Evolutionary conservation across 345 rosid species (phyloP).

Genomic region (Sisymbrium irio): DNA sequence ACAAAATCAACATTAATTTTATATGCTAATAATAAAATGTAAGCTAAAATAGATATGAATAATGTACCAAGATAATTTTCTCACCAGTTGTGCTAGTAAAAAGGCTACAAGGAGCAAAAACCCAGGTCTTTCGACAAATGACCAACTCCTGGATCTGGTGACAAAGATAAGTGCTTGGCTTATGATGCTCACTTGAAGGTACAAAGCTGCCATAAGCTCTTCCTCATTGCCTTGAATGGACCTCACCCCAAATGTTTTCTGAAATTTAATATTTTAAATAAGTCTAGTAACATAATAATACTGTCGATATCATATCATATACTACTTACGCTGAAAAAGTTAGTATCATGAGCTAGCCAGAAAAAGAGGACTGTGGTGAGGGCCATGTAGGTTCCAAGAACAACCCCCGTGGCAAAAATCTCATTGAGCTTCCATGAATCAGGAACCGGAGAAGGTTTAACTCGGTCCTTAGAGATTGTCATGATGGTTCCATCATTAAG

Average conservation of each 20-base stretch:
- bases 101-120: conserved; percentile 51
- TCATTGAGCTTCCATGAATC: conserved; percentile 85
- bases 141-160: conserved; percentile 83
- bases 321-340: conserved; percentile 57
- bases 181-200: conserved; percentile 84
- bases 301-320: not conserved
- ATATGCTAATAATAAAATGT: not conserved
- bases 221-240: conserved; percentile 36
- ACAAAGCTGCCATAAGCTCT: conserved; percentile 67
- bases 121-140: conserved; percentile 67
- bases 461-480: conserved; percentile 82
- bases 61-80: not conserved
- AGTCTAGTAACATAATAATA: not conserved
- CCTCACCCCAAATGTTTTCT: conserved; percentile 53
- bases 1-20: not conserved
- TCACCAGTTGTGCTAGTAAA: conserved; percentile 66
- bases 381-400: conserved; percentile 74
- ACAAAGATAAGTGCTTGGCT: conserved; percentile 90
- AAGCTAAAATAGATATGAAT: not conserved
- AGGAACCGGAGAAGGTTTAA: conserved; percentile 75
- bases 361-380: conserved; percentile 57
- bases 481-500: conserved; percentile 84
- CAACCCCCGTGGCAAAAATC: conserved; percentile 71
- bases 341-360: conserved; percentile 60
- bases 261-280: not conserved